Base-by-base conservation (phyloP, 129 eudicot species). In the Solidago caesia region DNA sequence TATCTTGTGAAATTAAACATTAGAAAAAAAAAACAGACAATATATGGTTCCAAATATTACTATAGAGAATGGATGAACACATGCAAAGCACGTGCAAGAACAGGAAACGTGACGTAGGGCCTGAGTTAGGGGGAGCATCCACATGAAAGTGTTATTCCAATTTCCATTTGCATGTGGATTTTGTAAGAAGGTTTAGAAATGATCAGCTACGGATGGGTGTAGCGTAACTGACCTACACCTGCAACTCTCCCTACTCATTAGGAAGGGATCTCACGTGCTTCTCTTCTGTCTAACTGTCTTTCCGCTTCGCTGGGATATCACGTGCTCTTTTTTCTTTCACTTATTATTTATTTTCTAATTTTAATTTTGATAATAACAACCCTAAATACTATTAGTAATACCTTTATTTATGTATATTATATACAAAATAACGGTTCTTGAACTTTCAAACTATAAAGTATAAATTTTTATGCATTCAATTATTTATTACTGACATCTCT, bases 71-170 rank as follows among this genome's bases (percentile, higher is more conserved):
- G 74, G 71, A 70, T 39, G 65, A 56, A 51, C 62, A 77, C 66
- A 75, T 83, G 82, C 61, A 81, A 72, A 63, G 81, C 85, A 87
- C 91, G 91, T 79, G 88, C 55, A 76, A 80, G 71, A 56, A 45
- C 74, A 57, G 60, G 76, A 84, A 81, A 82, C 85, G 80, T 74
- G 87, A 77, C 63, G 75, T 80, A 87, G 87, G 85, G 68, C 87
- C 87, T 42, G 15, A 71, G 59, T 52, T 55, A 16, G 70, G 76
- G 75, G 71, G 60, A 63, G 84, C 79, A 81, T 74, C 86, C 90
- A 83, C 86, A 86, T 88, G 87, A 79, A 79, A 79, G 82, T 65
- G 78, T 72, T 46, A 65, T 64, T 79, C 77, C 8, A 57, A 53
- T 11, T 62, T 78, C 8, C 21, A n/a, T 78, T 76, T 72, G 73